phyloP scores from a whole-genome alignment of 1,139 yeast genomes.

The Geotrichum bryndzae region DNA sequence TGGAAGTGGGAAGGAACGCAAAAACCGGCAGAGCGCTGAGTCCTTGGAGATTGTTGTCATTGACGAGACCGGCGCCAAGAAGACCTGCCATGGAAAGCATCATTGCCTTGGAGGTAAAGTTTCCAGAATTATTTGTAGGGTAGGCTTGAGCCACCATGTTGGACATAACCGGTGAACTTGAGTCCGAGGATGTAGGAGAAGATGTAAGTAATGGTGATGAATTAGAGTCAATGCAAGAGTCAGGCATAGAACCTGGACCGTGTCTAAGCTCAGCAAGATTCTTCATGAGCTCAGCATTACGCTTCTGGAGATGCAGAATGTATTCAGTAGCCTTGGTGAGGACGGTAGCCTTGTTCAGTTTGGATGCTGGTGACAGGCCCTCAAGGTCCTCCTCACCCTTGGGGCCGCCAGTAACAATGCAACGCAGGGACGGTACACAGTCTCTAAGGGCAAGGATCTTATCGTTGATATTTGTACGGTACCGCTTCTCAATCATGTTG shows the following conservation, averaged over 20 bases:
- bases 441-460: constrained; percentile 66
- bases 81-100: constrained; percentile 39
- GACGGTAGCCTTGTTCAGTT: constrained; percentile 83
- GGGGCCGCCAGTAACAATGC: constrained; percentile 31
- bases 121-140: neutral
- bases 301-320: constrained; percentile 71
- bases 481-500: constrained; percentile 73
- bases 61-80: constrained; percentile 35
- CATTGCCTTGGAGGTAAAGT: constrained; percentile 31
- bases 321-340: constrained; percentile 87
- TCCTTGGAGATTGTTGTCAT: constrained; percentile 29
- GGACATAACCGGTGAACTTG: neutral
- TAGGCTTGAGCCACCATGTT: neutral
- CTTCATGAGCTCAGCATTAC: constrained; percentile 50
- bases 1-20: constrained; percentile 17
- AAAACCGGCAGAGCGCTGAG: constrained; percentile 32
- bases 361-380: constrained; percentile 82
- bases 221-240: neutral
- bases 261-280: constrained; percentile 41
- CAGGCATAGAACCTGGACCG: neutral
- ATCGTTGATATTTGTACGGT: constrained; percentile 69
- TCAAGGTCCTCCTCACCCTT: constrained; percentile 50
- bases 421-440: constrained; percentile 59
- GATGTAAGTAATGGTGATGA: neutral
- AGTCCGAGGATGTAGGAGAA: neutral